These are phyloP conservation scores for Plectosphaerella plurivora DNA, from an alignment of 2,329 filamentous ascomycete species.

Conservation along the genomic window DNA sequence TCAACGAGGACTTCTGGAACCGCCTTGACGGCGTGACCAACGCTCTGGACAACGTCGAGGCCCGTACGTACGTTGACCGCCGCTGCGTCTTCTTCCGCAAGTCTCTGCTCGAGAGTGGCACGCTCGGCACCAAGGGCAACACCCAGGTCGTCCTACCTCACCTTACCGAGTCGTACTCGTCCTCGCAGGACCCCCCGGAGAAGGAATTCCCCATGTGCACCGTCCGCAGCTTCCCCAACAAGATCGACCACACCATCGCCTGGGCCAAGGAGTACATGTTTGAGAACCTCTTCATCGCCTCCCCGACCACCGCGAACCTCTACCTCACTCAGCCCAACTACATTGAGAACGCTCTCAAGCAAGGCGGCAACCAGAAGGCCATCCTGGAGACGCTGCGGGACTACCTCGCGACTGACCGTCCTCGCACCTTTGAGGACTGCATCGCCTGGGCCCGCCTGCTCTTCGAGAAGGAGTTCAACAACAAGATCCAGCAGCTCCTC, in stretches of 20 bases:
- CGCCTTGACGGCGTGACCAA: constrained; percentile 89
- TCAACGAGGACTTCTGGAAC: constrained; percentile 91
- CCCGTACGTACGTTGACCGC: constrained; percentile 91
- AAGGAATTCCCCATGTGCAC: constrained; percentile 99
- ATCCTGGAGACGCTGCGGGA: constrained; percentile 87
- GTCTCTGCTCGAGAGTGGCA: constrained; percentile 91
- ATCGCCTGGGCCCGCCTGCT: constrained; percentile 91
- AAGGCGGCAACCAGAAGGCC: constrained; percentile 91
- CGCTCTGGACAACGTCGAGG: constrained; percentile 95
- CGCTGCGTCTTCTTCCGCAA: constrained; percentile 98
- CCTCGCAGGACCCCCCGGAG: constrained; percentile 93
- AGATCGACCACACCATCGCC: constrained; percentile 97
- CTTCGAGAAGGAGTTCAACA: constrained; percentile 96
- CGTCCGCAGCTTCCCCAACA: constrained; percentile 93
- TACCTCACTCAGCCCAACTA: constrained; percentile 92
- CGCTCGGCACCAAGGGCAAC: constrained; percentile 98
- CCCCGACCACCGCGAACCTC: constrained; percentile 88
- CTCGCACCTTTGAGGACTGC: constrained; percentile 90
- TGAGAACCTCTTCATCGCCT: constrained; percentile 88
- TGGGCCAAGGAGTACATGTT: constrained; percentile 93
- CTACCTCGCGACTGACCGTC: constrained; percentile 87
- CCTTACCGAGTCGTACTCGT: constrained; percentile 93
- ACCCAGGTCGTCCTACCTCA: constrained; percentile 90
- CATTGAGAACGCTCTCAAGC: constrained; percentile 79
- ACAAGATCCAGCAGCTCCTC: constrained; percentile 89